Conservation (phyloP, 2,329 filamentous ascomycete genomes). For the Sporothrix schenckii region DNA sequence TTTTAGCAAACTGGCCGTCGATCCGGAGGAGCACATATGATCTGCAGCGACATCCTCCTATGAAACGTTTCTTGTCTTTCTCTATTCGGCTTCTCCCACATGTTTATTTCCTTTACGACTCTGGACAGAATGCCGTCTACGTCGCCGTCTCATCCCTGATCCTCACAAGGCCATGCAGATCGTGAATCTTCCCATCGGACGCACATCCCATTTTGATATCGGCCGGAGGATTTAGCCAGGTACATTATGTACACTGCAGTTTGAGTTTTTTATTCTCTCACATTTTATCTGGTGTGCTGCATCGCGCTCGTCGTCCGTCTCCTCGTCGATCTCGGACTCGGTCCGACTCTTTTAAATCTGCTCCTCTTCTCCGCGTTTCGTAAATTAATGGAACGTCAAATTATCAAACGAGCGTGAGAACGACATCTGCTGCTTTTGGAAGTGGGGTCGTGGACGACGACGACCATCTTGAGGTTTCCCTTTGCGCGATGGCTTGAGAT, state of each 20-base stretch:
- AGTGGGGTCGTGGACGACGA: neutral
- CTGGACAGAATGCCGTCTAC: neutral
- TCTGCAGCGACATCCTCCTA: conserved; percentile 10
- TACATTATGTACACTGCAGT: neutral
- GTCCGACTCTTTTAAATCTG: conserved; percentile 8
- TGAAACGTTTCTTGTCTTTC: conserved; percentile 20
- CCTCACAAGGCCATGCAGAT: conserved; percentile 12
- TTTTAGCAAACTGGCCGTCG: conserved; percentile 7
- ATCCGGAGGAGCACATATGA: conserved; percentile 20
- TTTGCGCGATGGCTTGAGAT: neutral
- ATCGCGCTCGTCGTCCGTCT: conserved; percentile 11
- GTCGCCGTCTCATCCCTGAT: conserved; percentile 11
- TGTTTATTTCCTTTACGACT: neutral
- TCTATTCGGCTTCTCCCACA: neutral
- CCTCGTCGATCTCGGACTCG: conserved; percentile 18
- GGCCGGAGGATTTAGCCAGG: neutral
- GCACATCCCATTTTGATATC: conserved; percentile 14
- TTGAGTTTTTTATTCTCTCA: neutral
- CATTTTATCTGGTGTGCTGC: neutral
- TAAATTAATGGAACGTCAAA: neutral
- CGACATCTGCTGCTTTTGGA: neutral
- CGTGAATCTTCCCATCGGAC: neutral
- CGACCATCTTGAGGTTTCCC: neutral
- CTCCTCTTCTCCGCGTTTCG: neutral
- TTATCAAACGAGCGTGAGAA: neutral